phyloP scores from a whole-genome alignment of 129 eudicot species.

The Solidago caesia region DNA sequence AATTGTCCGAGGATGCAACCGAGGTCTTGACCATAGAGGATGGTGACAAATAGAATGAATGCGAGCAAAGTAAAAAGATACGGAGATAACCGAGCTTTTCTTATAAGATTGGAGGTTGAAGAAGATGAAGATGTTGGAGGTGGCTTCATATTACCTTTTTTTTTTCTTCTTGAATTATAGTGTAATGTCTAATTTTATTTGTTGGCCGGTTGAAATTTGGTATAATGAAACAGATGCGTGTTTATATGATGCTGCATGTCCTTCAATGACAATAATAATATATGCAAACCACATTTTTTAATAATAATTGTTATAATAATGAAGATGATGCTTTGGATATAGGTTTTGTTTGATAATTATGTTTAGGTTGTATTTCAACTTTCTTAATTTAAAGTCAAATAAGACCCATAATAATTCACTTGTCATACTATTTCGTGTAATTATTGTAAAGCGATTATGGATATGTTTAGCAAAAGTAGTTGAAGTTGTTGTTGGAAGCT shows the following conservation, averaged over 20 bases:
- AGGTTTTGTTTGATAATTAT: slow-evolving; percentile 21
- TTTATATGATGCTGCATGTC: slow-evolving; percentile 36
- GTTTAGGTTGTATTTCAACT: slow-evolving; percentile 14
- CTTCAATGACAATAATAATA: slow-evolving; percentile 1
- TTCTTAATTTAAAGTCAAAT: background rate
- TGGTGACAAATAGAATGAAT: slow-evolving; percentile 60
- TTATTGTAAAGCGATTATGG: background rate
- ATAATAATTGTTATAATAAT: slow-evolving; percentile 5
- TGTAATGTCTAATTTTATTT: slow-evolving; percentile 4
- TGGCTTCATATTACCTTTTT: slow-evolving; percentile 57
- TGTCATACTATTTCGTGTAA: background rate
- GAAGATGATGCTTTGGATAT: slow-evolving; percentile 27
- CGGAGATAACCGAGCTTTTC: slow-evolving; percentile 54
- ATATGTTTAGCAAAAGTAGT: too few relatives aligned
- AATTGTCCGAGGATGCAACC: slow-evolving; percentile 51
- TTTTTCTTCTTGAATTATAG: slow-evolving; percentile 16
- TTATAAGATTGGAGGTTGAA: slow-evolving; percentile 34
- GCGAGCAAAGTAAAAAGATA: slow-evolving; percentile 57
- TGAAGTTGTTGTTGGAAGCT: too few relatives aligned
- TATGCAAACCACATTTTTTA: background rate
- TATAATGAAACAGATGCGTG: slow-evolving; percentile 25
- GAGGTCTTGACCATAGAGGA: slow-evolving; percentile 71
- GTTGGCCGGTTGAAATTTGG: slow-evolving; percentile 37
- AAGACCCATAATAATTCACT: slow-evolving; percentile 5
- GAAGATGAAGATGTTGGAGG: slow-evolving; percentile 42